phyloP scores from a whole-genome alignment of 1,284 basidiomycete species.

The Rhodotorula sp. region DNA sequence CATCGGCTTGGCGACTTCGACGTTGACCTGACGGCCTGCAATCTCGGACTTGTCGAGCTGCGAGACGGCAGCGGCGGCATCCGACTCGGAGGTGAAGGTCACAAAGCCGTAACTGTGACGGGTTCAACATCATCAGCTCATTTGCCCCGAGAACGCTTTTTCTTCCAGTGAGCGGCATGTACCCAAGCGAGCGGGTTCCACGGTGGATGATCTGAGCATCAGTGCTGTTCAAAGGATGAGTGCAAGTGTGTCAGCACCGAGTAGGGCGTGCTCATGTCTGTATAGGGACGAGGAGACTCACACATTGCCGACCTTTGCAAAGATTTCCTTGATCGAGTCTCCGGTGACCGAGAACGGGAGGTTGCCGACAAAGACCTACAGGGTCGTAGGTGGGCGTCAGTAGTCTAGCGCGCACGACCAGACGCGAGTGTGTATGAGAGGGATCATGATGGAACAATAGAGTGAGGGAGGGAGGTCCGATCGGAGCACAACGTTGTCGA shows the following conservation, averaged over 20 bases:
- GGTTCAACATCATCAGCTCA: neutral
- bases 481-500: too few relatives aligned
- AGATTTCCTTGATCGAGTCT: slow-evolving; percentile 34
- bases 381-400: too few relatives aligned
- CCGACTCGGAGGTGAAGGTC: slow-evolving; percentile 71
- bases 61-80: slow-evolving; percentile 81
- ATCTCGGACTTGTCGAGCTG: slow-evolving; percentile 81
- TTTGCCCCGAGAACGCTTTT: neutral
- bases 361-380: slow-evolving; percentile 41
- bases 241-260: neutral
- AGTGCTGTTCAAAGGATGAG: slow-evolving; percentile 49
- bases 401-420: neutral
- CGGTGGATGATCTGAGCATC: slow-evolving; percentile 77
- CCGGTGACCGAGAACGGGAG: slow-evolving; percentile 37
- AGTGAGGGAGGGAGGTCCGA: too few relatives aligned
- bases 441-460: neutral
- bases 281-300: slow-evolving; percentile 3
- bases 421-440: too few relatives aligned
- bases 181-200: slow-evolving; percentile 76
- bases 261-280: neutral
- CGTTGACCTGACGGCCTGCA: slow-evolving; percentile 77
- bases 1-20: slow-evolving; percentile 84
- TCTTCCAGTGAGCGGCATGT: neutral
- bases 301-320: slow-evolving; percentile 30
- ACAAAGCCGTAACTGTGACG: slow-evolving; percentile 70